Base-by-base conservation (phyloP, 2,329 filamentous ascomycete genomes). In the Scleromitrula shiraiana region DNA sequence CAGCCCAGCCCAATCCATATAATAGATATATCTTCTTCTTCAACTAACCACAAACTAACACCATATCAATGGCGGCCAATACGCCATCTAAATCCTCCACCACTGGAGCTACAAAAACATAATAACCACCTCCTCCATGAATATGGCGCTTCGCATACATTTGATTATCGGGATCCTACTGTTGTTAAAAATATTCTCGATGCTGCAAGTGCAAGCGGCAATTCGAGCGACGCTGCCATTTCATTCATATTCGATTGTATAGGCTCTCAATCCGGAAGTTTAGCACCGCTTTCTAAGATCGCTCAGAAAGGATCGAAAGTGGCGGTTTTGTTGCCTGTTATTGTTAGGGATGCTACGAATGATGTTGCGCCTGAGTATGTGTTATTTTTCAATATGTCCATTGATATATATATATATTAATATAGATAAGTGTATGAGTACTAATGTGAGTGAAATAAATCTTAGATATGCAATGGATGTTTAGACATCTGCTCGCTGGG, bases 311-410 rank as follows among this genome's bases (percentile, higher is more conserved):
- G 75, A 0, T 64, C 68, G 4, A 75, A 64, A 20, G 75, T 83
- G 0, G 80, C 78, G 0, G 63, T 82, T 14, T 70, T 83, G 64
- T 62, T 84, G 5, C 80, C 80, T 0, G 71, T 82, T 14, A 77
- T 83, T 49, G 54, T 79, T 37, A 69, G 64, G 36, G 73, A 80
- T 51, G 71, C 77, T 0, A 71, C 66, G 0, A 66, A 70, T 4
- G 66, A 65, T 1, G 63, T 69, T 15, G 65, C 62, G 50, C 77
- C 78, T 0, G 67, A 72, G 52, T 82, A 33, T 10, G 32, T 19
- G 3, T n/a, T n/a, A n/a, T n/a, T n/a, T n/a, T n/a, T n/a, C n/a
- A n/a, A n/a, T n/a, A n/a, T n/a, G n/a, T n/a, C n/a, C n/a, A n/a
- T n/a, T n/a, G n/a, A n/a, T n/a, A n/a, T n/a, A n/a, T n/a, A n/a